Conservation (phyloP, 148 eudicot species). For the Simmondsia chinensis region DNA sequence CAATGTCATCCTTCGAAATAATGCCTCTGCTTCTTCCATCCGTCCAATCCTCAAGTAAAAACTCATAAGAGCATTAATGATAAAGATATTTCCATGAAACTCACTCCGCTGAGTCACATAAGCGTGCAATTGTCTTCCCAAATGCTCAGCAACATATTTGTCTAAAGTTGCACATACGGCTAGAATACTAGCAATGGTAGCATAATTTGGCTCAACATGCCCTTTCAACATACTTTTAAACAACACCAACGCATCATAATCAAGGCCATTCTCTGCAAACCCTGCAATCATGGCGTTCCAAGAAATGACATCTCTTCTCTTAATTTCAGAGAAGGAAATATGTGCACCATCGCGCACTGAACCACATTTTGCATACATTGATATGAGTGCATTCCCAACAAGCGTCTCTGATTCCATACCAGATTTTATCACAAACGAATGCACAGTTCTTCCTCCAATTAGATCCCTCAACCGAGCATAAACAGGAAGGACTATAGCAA, state of each 20-base stretch:
- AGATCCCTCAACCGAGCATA: conserved; percentile 29
- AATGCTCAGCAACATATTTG: conserved; percentile 13
- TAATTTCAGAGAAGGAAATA: conserved; percentile 32
- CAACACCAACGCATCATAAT: conserved; percentile 30
- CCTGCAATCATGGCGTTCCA: conserved; percentile 76
- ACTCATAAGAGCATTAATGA: conserved; percentile 52
- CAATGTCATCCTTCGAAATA: conserved; percentile 37
- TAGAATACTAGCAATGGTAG: conserved; percentile 53
- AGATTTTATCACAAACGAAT: conserved; percentile 40
- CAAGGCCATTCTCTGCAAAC: conserved; percentile 38
- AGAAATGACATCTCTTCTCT: conserved; percentile 55
- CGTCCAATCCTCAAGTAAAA: conserved; percentile 45
- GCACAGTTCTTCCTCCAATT: conserved; percentile 38
- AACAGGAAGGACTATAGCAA: conserved; percentile 62
- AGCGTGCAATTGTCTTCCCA: conserved; percentile 18
- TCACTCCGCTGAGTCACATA: conserved; percentile 31
- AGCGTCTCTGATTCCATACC: conserved; percentile 51
- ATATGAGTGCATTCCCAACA: conserved; percentile 62
- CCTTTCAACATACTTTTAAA: conserved; percentile 47
- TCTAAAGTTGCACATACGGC: conserved; percentile 40
- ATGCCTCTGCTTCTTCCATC: conserved; percentile 25
- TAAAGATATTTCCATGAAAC: conserved; percentile 24
- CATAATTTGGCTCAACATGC: conserved; percentile 37
- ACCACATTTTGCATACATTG: conserved; percentile 71
- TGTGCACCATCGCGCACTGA: conserved; percentile 31